These are phyloP conservation scores for Rhodotorula sp. DNA, from an alignment of 1,284 basidiomycete species.

Conservation along the genomic window DNA sequence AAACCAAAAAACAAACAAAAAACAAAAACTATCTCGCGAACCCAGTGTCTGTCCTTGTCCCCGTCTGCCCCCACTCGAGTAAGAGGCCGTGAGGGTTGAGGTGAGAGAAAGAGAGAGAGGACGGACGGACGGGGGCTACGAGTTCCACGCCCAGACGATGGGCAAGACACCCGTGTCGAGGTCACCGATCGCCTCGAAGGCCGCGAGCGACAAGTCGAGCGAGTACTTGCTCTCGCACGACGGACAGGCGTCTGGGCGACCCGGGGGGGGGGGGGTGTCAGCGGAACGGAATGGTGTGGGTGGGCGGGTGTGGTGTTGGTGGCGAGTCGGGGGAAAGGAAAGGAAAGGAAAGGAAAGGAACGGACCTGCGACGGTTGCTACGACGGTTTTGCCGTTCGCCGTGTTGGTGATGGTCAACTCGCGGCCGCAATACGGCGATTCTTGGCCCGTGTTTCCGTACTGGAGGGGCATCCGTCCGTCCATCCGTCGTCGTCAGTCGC, in stretches of 20 bases:
- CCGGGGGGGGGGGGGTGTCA: too few species aligned
- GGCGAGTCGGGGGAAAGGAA: not conserved
- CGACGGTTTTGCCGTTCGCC: constrained; percentile 3
- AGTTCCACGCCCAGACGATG: constrained; percentile 17
- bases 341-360: not conserved
- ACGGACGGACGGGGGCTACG: too few species aligned
- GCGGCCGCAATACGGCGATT: constrained; percentile 62
- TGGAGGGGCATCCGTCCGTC: too few species aligned
- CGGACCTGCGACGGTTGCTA: constrained; percentile 7
- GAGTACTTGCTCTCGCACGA: constrained; percentile 64
- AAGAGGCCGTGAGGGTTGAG: too few species aligned
- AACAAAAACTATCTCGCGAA: too few species aligned
- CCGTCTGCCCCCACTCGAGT: too few species aligned
- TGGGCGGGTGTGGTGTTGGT: too few species aligned
- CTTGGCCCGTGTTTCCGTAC: constrained; percentile 54
- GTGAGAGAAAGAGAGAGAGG: too few species aligned
- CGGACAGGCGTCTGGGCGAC: constrained; percentile 69
- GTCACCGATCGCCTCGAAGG: constrained; percentile 65
- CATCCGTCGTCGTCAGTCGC: too few species aligned
- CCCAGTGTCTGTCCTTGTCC: too few species aligned
- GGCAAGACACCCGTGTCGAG: constrained; percentile 60
- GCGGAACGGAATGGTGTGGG: too few species aligned
- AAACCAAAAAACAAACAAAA: too few species aligned
- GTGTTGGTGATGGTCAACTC: constrained; percentile 64
- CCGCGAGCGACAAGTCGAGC: constrained; percentile 74